These are phyloP conservation scores for Mucor piriformis DNA, from an alignment of 371 early-diverging fungal species.

Conservation along the genomic window DNA sequence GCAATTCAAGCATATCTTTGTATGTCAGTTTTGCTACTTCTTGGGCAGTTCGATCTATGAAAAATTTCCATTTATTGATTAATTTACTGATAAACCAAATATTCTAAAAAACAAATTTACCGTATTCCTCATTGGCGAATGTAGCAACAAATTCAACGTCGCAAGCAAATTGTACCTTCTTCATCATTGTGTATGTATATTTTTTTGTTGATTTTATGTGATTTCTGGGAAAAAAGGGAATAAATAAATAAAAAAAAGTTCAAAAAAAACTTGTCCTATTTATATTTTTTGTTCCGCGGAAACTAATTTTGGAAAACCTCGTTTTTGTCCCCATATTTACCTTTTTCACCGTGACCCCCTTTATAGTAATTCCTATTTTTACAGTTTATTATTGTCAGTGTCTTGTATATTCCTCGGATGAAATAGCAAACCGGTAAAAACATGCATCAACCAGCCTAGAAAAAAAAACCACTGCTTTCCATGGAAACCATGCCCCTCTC, in stretches of 20 bases:
- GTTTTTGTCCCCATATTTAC: slow-evolving; percentile 5
- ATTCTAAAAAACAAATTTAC: slow-evolving; percentile 27
- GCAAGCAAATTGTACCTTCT: slow-evolving; percentile 49
- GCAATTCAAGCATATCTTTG: slow-evolving; percentile 49
- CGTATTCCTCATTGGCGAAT: slow-evolving; percentile 54
- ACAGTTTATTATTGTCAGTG: not conserved
- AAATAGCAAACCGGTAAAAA: not conserved
- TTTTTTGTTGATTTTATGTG: not conserved
- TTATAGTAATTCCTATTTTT: not conserved
- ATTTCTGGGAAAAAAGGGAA: not conserved
- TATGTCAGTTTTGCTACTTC: slow-evolving; percentile 54
- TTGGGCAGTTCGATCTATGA: slow-evolving; percentile 50
- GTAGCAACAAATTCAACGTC: slow-evolving; percentile 44
- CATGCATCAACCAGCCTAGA: not conserved
- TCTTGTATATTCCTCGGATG: not conserved
- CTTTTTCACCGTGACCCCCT: not conserved
- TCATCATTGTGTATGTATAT: slow-evolving; percentile 11
- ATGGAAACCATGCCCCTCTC: not conserved
- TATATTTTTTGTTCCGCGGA: slow-evolving; percentile 19
- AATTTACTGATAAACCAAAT: not conserved
- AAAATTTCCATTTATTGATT: not conserved
- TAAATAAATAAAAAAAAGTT: not conserved
- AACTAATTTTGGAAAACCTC: slow-evolving; percentile 16
- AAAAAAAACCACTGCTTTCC: too few relatives aligned
- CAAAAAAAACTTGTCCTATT: not conserved